Evolutionary conservation across 140 eudicot species (phyloP), one percentile per base, ranked within the genome.

Genomic region (Senecio squalidus): DNA sequence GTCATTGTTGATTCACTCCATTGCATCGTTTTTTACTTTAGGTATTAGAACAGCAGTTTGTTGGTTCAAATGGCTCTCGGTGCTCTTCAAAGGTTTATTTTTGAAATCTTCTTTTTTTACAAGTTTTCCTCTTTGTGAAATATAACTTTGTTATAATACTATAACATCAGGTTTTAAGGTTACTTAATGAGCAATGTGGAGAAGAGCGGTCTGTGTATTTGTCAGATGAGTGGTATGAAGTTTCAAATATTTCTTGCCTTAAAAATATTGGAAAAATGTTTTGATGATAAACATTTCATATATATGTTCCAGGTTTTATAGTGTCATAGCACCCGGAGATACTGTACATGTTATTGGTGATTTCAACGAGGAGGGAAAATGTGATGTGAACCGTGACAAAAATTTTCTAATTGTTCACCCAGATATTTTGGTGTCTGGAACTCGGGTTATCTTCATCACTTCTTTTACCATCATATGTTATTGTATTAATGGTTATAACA

Each of bases 251-350:
- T 17, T 26, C 4, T 52, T 39, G 24, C 9, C 2, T n/a, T 13
- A 33, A 9, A 22, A 23, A 44, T 25, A 46, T 46, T 39, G 33
- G 43, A n/a, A 46, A 51, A 26, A 33, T 44, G 18, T 52, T 17
- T 27, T 43, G 41, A 21, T 60, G 39, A 41, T 26, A 52, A 50
- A 15, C 16, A 13, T 68, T 65, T 26, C 48, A 55, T 47, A 56
- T 55, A 30, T 61, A 24, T 33, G 55, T 55, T 67, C 26, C 82
- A 87, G 98, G 98, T 82, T 74, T 55, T 70, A 65, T 56, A 87
- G 93, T 77, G 80, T 82, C 59, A 82, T 92, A 73, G 79, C 86
- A 66, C 98, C 98, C 47, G 96, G 98, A 39, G 95, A 92, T 60
- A 87, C 95, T 24, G 82, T 92, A 43, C 76, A 81, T 48, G 95